Evolutionary conservation across 164 flowering plant species (phyloP), one percentile per base, ranked within the genome.

Genomic region (Stephania cephalantha): DNA sequence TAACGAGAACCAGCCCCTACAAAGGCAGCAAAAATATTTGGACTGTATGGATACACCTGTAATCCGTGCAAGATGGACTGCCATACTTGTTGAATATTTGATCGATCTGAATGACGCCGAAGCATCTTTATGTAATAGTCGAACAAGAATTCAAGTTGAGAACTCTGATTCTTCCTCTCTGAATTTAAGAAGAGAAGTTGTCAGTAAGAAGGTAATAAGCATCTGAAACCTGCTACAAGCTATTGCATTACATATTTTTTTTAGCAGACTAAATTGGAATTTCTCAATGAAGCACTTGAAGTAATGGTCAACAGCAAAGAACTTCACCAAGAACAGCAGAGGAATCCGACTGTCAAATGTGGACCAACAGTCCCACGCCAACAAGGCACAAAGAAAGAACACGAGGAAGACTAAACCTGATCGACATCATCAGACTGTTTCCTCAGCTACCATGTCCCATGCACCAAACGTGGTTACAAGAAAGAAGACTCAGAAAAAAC

Each of bases 91-190:
- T 89, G 80, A 61, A 83, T 67, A 71, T 84, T 82, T 42, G 75
- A 78, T 68, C 82, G 85, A 76, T 76, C 75, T 48, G 73, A 79
- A 79, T 91, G 84, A 81, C 81, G 88, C 74, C 71, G 82, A 74
- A 93, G 87, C 89, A 90, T 86, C 83, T 73, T 81, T 71, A 91
- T 77, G 63, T 87, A 85, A 77, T 77, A 87, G 75, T 84, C 79
- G 78, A 85, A 84, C 82, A 95, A 81, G 71, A 77, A 81, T 79
- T 95, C 99, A 70, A 95, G 89, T 55, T 93, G 91, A 79, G 83
- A 72, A 78, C 93, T 95, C 70, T 86, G 88, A 72, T 87, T 83
- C 79, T 91, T 90, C 82, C 90, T 88, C 75, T 88, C 99, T 95
- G 94, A 74, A 72, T 55, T 71, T 31, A 68, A 74, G 44, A 45